Conservation (phyloP, 257 asterid species). For the Marsdenia floribunda region DNA sequence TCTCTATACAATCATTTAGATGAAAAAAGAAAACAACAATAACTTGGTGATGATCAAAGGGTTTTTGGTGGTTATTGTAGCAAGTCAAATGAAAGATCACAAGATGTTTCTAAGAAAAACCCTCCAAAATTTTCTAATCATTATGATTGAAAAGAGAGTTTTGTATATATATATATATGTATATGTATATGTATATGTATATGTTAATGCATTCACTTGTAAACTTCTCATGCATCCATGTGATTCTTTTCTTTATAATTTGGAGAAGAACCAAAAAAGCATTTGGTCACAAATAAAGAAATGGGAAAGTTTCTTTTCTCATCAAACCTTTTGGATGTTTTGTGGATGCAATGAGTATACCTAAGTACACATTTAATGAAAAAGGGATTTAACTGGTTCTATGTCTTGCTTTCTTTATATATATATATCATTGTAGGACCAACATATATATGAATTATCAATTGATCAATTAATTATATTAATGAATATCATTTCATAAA, state of each 20-base stretch:
- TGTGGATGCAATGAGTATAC: constrained; percentile 26
- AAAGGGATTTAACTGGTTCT: neutral
- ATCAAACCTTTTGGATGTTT: constrained; percentile 19
- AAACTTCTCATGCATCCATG: constrained; percentile 33
- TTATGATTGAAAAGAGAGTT: neutral
- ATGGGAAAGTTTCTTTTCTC: neutral
- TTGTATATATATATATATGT: neutral
- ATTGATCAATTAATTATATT: neutral
- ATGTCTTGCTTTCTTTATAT: neutral
- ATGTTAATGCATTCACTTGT: constrained; percentile 9
- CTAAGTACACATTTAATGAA: constrained; percentile 5
- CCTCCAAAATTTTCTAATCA: neutral
- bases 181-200: neutral
- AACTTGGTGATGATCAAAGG: neutral
- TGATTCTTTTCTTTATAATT: constrained; percentile 23
- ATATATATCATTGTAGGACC: constrained; percentile 9
- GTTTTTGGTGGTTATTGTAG: constrained; percentile 7
- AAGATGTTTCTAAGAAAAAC: constrained; percentile 7
- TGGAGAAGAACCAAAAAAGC: constrained; percentile 5
- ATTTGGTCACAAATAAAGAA: neutral
- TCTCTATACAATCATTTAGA: neutral
- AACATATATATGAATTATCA: neutral
- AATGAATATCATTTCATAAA: constrained; percentile 1
- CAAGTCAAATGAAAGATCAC: constrained; percentile 19
- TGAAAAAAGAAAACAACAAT: neutral